phyloP scores from a whole-genome alignment of 2,329 filamentous ascomycete species.

The Conoideocrella luteorostrata region DNA sequence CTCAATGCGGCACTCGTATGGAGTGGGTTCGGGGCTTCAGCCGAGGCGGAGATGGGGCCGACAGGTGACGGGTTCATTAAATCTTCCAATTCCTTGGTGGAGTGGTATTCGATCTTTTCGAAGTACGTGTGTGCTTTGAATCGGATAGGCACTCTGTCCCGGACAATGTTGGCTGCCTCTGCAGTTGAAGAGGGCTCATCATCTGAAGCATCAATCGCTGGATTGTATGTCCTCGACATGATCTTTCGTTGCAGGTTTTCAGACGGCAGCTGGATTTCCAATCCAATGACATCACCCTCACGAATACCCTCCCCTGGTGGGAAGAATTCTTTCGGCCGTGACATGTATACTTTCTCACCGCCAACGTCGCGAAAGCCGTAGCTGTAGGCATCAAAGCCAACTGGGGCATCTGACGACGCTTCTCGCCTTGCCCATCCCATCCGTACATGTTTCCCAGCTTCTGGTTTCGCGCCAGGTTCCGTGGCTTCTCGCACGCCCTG shows the following conservation, averaged over 20 bases:
- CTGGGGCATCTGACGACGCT: conserved; percentile 73
- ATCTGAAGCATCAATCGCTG: conserved; percentile 64
- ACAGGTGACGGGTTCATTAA: conserved; percentile 63
- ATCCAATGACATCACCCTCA: conserved; percentile 88
- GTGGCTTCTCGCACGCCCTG: conserved; percentile 54
- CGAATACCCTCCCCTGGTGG: conserved; percentile 69
- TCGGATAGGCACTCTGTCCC: conserved; percentile 89
- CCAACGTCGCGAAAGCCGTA: conserved; percentile 86
- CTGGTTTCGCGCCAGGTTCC: conserved; percentile 35
- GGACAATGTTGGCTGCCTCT: conserved; percentile 74
- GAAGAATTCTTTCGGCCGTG: conserved; percentile 85
- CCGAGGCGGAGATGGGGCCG: conserved; percentile 31
- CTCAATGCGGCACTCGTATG: conserved; percentile 70
- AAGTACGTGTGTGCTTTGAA: conserved; percentile 94
- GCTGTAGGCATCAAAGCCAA: conserved; percentile 86
- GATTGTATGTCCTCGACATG: conserved; percentile 81
- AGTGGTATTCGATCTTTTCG: conserved; percentile 84
- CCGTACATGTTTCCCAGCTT: conserved; percentile 61
- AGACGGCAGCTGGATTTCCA: conserved; percentile 86
- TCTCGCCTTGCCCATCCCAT: conserved; percentile 82
- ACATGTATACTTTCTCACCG: conserved; percentile 90
- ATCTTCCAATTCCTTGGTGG: conserved; percentile 83
- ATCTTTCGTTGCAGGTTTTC: conserved; percentile 82
- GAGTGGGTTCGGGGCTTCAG: conserved; percentile 61
- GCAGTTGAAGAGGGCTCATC: conserved; percentile 48